Conservation (phyloP, 352 stramenopile species). For the Phytophthora citrophthora region DNA sequence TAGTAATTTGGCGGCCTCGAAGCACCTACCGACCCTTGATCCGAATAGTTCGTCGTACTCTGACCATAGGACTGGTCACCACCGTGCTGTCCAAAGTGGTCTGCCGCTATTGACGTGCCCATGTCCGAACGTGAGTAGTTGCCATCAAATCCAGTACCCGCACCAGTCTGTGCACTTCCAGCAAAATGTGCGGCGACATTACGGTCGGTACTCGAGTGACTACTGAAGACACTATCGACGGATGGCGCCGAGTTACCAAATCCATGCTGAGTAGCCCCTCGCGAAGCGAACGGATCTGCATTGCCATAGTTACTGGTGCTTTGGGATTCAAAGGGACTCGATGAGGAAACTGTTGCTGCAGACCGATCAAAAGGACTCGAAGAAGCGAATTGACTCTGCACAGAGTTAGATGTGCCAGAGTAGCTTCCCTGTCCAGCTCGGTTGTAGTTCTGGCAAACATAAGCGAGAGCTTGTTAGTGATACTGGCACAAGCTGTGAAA, state of each 20-base stretch:
- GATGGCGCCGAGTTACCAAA: slow-evolving; percentile 30
- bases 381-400: slow-evolving; percentile 15
- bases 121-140: slow-evolving; percentile 15
- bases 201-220: slow-evolving; percentile 8
- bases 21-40: slow-evolving; percentile 14
- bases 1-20: slow-evolving; percentile 7
- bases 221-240: slow-evolving; percentile 25
- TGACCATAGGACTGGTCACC: slow-evolving; percentile 22
- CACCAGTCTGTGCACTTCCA: slow-evolving; percentile 25
- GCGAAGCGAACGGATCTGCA: slow-evolving; percentile 30
- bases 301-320: slow-evolving; percentile 16
- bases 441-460: slow-evolving; percentile 28
- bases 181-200: slow-evolving; percentile 28
- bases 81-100: slow-evolving; percentile 27
- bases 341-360: slow-evolving; percentile 8
- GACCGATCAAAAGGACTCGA: slow-evolving; percentile 29
- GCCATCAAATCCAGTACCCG: slow-evolving; percentile 33
- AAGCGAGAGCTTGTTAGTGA: slow-evolving; percentile 10
- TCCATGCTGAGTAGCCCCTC: slow-evolving; percentile 17
- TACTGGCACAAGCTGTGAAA: not conserved
- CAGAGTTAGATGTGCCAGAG: slow-evolving; percentile 13
- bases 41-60: slow-evolving; percentile 8
- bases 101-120: not conserved
- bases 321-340: slow-evolving; percentile 27
- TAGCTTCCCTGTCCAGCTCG: slow-evolving; percentile 18